Evolutionary conservation across 352 stramenopile species (phyloP).

Genomic region (Phytophthora citricola): DNA sequence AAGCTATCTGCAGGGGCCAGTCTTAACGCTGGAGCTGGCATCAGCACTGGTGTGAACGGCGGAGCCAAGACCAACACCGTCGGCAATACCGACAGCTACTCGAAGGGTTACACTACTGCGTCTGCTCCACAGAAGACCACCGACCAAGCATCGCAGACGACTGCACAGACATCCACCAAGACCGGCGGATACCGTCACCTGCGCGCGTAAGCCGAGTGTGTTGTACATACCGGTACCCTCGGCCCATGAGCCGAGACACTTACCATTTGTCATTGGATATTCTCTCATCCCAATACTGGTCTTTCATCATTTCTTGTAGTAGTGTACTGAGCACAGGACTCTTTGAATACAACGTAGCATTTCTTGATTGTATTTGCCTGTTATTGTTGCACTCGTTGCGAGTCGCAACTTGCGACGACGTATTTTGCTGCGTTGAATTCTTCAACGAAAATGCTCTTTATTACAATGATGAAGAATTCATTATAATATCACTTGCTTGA

Average conservation of each 20-base stretch:
- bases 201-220: conserved; percentile 3
- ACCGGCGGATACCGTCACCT: conserved; percentile 6
- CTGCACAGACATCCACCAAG: conserved; percentile 10
- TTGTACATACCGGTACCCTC: too few relatives aligned
- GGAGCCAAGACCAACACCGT: background rate
- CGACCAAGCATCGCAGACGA: conserved; percentile 10
- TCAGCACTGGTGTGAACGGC: background rate
- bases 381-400: too few relatives aligned
- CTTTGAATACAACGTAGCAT: too few relatives aligned
- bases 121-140: background rate
- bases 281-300: background rate
- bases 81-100: conserved; percentile 11
- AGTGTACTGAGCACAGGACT: background rate
- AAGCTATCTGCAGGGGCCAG: background rate
- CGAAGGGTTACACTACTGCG: conserved; percentile 4
- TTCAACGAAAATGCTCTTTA: too few relatives aligned
- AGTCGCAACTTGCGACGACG: too few relatives aligned
- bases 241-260: background rate
- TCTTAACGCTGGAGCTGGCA: background rate
- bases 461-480: too few relatives aligned
- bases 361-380: too few relatives aligned
- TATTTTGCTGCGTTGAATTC: too few relatives aligned
- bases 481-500: too few relatives aligned
- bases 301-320: background rate
- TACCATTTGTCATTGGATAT: background rate